Percentiles rank a stretch among this genome's conserved stretches.
These are phyloP conservation scores for Leishmania tropica DNA, from an alignment of 208 protist genomes.

Conservation along the genomic window DNA sequence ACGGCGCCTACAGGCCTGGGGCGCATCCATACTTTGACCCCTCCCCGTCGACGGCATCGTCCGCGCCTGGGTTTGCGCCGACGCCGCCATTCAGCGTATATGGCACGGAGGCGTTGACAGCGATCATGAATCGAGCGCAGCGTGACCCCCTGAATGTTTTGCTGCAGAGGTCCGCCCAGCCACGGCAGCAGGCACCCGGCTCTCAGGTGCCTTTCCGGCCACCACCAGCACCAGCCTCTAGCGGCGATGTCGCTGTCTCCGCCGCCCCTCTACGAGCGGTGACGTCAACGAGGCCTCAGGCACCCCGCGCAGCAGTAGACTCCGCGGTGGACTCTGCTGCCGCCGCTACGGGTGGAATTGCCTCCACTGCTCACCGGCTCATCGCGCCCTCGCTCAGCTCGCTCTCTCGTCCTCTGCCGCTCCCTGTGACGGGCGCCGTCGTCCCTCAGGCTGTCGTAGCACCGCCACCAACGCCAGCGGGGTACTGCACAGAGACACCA, in stretches of 20 bases:
- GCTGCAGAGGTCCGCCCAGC: conserved; percentile 8
- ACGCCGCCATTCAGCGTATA: background rate
- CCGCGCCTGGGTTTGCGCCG: background rate
- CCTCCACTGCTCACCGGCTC: background rate
- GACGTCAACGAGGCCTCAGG: background rate
- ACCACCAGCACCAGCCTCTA: background rate
- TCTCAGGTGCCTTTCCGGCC: background rate
- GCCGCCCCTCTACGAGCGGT: background rate
- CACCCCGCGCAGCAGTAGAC: background rate
- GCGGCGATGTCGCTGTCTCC: background rate
- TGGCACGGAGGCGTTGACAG: background rate
- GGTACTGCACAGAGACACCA: background rate
- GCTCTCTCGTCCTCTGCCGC: background rate
- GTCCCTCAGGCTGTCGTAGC: background rate
- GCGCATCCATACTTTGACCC: conserved; percentile 14
- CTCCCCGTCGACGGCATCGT: background rate
- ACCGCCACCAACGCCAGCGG: background rate
- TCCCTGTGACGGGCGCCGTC: background rate
- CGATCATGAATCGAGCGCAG: background rate
- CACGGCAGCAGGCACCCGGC: background rate
- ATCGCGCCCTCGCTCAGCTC: background rate
- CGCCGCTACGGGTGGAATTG: background rate
- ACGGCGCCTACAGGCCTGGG: background rate
- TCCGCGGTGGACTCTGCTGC: background rate
- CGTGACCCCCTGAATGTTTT: background rate